Percentiles rank a stretch among this genome's conserved stretches.
Evolutionary conservation across 495 filamentous ascomycete species (phyloP).

Genomic region (Cairneyella variabilis): DNA sequence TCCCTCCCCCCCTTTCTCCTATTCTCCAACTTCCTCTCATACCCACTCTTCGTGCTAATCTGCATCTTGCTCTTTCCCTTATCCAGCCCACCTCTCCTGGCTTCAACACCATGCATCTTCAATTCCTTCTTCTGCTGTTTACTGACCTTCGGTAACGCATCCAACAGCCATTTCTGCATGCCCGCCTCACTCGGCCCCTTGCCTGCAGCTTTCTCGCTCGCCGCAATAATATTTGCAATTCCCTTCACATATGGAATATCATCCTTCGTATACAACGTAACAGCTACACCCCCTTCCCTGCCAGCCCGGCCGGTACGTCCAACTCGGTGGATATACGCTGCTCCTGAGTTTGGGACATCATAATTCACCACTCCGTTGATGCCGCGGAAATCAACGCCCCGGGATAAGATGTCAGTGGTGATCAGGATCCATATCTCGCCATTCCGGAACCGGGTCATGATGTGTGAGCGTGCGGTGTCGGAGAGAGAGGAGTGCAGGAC

Average conservation of each 20-base stretch:
- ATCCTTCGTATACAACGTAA: constrained; percentile 93
- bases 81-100: constrained; percentile 44
- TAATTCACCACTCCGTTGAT: constrained; percentile 96
- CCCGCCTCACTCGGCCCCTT: constrained; percentile 39
- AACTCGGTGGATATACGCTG: constrained; percentile 88
- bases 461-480: constrained; percentile 64
- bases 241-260: constrained; percentile 88
- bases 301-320: constrained; percentile 89
- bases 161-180: constrained; percentile 84
- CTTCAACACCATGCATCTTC: constrained; percentile 80
- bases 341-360: constrained; percentile 84
- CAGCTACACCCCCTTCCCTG: constrained; percentile 80
- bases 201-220: constrained; percentile 66
- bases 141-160: constrained; percentile 74
- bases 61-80: constrained; percentile 40
- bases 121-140: constrained; percentile 80
- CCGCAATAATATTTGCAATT: constrained; percentile 87
- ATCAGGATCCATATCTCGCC: constrained; percentile 96
- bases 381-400: constrained; percentile 88
- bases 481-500: constrained; percentile 86
- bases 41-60: constrained; percentile 93
- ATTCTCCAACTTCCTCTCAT: constrained; percentile 74
- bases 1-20: constrained; percentile 62
- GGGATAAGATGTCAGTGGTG: constrained; percentile 86
- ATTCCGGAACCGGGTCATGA: constrained; percentile 85